These are phyloP conservation scores for Diaporthe citri DNA, from an alignment of 2,329 filamentous ascomycete species.

Conservation along the genomic window DNA sequence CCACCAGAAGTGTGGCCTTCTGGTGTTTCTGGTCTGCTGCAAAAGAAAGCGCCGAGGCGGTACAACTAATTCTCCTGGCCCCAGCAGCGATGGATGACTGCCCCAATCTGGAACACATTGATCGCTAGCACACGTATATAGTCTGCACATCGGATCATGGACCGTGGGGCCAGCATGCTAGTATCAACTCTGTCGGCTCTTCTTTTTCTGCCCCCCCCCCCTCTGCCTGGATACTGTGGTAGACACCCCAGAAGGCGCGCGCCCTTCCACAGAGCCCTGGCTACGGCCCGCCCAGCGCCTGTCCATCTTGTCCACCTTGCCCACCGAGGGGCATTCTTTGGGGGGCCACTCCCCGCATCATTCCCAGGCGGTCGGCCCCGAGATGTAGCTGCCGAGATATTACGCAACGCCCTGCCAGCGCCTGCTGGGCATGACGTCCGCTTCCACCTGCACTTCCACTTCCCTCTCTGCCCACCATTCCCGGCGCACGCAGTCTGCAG, in stretches of 20 bases:
- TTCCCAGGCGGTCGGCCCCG: constrained; percentile 18
- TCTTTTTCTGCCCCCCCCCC: neutral
- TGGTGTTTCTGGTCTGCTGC: constrained; percentile 1
- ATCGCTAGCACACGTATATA: constrained; percentile 13
- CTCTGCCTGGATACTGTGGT: neutral
- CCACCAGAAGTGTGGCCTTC: constrained; percentile 31
- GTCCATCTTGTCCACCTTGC: neutral
- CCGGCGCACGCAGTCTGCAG: neutral
- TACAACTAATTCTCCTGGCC: neutral
- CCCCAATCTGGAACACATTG: constrained; percentile 7
- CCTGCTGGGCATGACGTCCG: constrained; percentile 24
- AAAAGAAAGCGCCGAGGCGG: constrained; percentile 16
- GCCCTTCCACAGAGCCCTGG: neutral
- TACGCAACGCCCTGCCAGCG: constrained; percentile 22
- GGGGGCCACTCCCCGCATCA: constrained; percentile 12
- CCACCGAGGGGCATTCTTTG: neutral
- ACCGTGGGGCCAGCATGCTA: constrained; percentile 10
- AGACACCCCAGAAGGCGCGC: neutral
- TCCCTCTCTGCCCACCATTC: neutral
- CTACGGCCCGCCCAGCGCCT: neutral
- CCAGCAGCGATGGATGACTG: neutral
- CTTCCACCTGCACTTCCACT: constrained; percentile 12
- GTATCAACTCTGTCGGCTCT: constrained; percentile 31
- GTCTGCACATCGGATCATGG: neutral
- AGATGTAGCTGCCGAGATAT: constrained; percentile 28